These are phyloP conservation scores for Heliocybe sulcata DNA, from an alignment of 1,284 basidiomycete species.

Conservation along the genomic window DNA sequence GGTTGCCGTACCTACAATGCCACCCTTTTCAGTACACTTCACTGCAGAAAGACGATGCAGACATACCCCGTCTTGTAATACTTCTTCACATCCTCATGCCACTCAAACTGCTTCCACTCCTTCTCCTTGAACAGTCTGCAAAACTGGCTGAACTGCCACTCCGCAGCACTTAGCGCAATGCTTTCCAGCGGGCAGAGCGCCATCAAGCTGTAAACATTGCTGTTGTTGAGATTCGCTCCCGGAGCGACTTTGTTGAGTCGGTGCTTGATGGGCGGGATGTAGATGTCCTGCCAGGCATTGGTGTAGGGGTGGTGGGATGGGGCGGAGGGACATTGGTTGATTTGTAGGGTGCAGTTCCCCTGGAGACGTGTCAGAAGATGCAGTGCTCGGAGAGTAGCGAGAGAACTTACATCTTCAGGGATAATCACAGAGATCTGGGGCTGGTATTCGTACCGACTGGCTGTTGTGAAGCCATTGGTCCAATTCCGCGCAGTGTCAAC, in stretches of 20 bases:
- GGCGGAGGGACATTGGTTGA: conserved; percentile 58
- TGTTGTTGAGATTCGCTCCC: conserved; percentile 48
- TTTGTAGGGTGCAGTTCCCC: conserved; percentile 68
- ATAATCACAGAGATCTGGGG: conserved; percentile 46
- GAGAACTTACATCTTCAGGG: conserved; percentile 36
- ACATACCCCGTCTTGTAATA: conserved; percentile 70
- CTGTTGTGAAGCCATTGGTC: conserved; percentile 34
- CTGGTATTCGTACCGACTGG: neutral
- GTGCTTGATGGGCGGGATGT: conserved; percentile 45
- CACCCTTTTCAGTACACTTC: neutral
- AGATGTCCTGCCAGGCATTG: conserved; percentile 45
- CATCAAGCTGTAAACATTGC: conserved; percentile 58
- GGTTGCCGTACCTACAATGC: conserved; percentile 49
- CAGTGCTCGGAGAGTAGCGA: conserved; percentile 4
- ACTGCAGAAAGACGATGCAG: neutral
- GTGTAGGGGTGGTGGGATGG: conserved; percentile 37
- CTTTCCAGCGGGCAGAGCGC: conserved; percentile 76
- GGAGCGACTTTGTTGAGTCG: conserved; percentile 60
- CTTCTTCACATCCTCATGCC: conserved; percentile 68
- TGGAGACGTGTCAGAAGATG: neutral
- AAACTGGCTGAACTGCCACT: conserved; percentile 46
- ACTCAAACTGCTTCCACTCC: conserved; percentile 62
- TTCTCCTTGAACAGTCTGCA: conserved; percentile 55
- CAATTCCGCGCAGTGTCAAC: conserved; percentile 65
- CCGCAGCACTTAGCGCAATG: conserved; percentile 32